A percentile compares a stretch with the other conserved stretches of the same genome.
phyloP scores from a whole-genome alignment of 148 eudicot species.

The Nyssa sinensis region DNA sequence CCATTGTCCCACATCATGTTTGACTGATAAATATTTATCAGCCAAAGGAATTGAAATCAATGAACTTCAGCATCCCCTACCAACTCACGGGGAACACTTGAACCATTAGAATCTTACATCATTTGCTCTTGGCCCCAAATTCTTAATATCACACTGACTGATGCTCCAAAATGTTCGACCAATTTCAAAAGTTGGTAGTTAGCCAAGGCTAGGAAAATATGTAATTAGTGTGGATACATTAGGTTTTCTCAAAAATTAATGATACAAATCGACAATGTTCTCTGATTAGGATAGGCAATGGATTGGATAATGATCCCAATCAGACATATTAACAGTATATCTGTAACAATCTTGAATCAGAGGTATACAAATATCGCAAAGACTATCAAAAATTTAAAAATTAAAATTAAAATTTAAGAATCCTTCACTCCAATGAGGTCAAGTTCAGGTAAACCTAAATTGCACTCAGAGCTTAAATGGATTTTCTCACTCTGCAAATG shows the following conservation, averaged over 20 bases:
- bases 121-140: neutral
- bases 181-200: too few species aligned
- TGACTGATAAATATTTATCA: neutral
- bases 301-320: neutral
- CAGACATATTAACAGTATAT: neutral
- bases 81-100: too few species aligned
- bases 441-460: neutral
- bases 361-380: neutral
- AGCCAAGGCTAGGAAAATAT: too few species aligned
- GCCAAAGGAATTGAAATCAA: neutral
- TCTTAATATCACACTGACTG: slow-evolving; percentile 6
- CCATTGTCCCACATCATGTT: neutral
- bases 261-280: neutral
- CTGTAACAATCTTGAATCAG: neutral
- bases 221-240: neutral
- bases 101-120: neutral
- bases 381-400: neutral
- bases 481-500: neutral
- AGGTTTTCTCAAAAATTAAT: neutral
- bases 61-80: neutral
- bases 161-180: neutral
- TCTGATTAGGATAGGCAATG: neutral
- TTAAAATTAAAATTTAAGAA: neutral
- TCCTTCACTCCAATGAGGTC: neutral
- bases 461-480: neutral